Base-by-base conservation (phyloP, 1,139 yeast species). In the Candida glucosophila region DNA sequence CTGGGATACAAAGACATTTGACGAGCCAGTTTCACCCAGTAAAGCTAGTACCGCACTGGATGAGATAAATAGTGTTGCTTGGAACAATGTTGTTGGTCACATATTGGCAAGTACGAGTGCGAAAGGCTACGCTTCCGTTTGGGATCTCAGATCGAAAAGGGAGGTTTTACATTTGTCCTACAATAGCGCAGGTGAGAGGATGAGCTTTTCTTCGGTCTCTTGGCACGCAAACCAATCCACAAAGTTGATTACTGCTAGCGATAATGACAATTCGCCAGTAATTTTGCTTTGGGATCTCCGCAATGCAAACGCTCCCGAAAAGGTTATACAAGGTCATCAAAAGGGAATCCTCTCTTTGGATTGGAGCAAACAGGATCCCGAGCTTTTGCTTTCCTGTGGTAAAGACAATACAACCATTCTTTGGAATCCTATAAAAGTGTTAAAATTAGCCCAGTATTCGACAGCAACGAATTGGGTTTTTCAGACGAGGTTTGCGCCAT, bases 391-490 rank as follows among this genome's bases (percentile, higher is more conserved):
- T 27, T 83, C 96, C 11, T 74, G 93, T 47, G 96, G 97, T 30
- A 82, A 86, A 46, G 98, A 92, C 53, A 86, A 86, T 50, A 61
- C 86, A 20, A 83, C 94, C 3, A 57, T 77, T 36, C 60, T 90
- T 41, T 92, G 98, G 98, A 86, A 90, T 49, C 96, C 97, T 14
- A 61, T 67, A 30, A 49, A 69, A 14, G 88, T 82, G 20, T 61
- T 63, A 31, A 72, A 73, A 43, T 58, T 90, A 36, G 95, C 92
- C 5, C 83, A 83, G 46, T 90, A 83, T 48, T 96, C 97, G 27
- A 74, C 92, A 14, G 73, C 94, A 22, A 82, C 94, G 21, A 88
- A 85, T 52, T 90, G 98, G 98, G 80, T 85, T 15, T 90, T 86
- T 58, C 76, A 81, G 52, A 73, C 94, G 10, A 69, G 72, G 41